Conservation (phyloP, 495 filamentous ascomycete genomes). For the Neurospora africana region DNA sequence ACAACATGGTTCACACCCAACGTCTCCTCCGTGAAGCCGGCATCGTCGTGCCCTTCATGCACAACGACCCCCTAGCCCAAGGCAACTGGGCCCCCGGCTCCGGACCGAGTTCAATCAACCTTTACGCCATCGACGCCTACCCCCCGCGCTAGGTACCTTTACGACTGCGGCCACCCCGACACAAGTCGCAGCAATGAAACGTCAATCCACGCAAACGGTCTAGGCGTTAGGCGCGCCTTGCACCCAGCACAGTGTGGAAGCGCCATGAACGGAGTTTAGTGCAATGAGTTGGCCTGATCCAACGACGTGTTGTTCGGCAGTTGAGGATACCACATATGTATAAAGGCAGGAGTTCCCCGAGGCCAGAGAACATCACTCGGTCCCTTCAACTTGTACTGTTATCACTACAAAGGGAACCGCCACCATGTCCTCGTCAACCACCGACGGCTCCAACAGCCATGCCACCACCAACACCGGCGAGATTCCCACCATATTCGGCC, state of each 20-base stretch:
- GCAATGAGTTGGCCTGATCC: neutral
- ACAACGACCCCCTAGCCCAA: neutral
- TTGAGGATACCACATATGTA: neutral
- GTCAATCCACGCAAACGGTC: too few species aligned
- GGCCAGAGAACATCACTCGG: neutral
- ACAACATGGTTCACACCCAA: neutral
- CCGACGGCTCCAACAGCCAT: neutral
- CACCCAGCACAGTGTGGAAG: neutral
- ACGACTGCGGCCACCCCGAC: neutral
- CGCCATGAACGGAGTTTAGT: too few species aligned
- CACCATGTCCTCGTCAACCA: neutral
- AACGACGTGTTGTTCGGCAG: neutral
- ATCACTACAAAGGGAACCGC: neutral
- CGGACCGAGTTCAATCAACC: neutral
- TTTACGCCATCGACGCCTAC: neutral
- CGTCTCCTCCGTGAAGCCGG: neutral
- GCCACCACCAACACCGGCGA: slow-evolving; percentile 19
- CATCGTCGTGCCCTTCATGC: neutral
- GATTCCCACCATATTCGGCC: slow-evolving; percentile 27
- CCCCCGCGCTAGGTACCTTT: too few species aligned
- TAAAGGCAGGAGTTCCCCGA: neutral
- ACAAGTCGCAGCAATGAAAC: too few species aligned
- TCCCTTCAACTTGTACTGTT: neutral
- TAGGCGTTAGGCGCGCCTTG: neutral
- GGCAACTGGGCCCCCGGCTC: neutral